Evolutionary conservation across 2,329 filamentous ascomycete genomes (phyloP).

Genomic region (Calcarisporium arbuscula): DNA sequence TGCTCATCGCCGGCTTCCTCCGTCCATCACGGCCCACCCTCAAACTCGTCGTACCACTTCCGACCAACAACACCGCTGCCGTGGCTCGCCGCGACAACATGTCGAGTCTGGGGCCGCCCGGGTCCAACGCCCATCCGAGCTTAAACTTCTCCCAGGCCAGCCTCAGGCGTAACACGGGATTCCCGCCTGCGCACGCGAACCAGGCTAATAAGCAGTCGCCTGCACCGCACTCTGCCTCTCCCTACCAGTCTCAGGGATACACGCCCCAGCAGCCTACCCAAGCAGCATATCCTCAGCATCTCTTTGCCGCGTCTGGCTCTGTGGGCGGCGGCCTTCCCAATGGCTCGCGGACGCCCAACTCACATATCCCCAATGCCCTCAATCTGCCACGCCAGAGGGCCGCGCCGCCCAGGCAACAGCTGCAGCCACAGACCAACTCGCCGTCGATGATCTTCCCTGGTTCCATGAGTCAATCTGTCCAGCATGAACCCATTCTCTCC

Average conservation of each 20-base stretch:
- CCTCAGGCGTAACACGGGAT: constrained; percentile 39
- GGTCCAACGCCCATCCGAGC: constrained; percentile 46
- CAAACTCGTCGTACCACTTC: too few species aligned
- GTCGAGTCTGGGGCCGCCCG: constrained; percentile 43
- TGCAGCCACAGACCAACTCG: constrained; percentile 32
- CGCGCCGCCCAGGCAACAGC: constrained; percentile 39
- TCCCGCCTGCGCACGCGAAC: constrained; percentile 40
- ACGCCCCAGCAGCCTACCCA: constrained; percentile 44
- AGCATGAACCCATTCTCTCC: constrained; percentile 36
- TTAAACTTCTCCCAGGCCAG: constrained; percentile 46
- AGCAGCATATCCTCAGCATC: constrained; percentile 43
- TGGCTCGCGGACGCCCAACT: constrained; percentile 37
- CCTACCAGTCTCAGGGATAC: constrained; percentile 50
- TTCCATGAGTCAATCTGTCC: constrained; percentile 34
- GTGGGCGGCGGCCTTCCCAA: constrained; percentile 42
- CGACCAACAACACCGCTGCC: too few species aligned
- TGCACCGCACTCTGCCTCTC: constrained; percentile 46
- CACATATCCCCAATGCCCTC: constrained; percentile 43
- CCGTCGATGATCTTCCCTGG: constrained; percentile 31
- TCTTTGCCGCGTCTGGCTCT: constrained; percentile 43
- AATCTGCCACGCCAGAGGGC: constrained; percentile 38
- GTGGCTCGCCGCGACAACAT: too few species aligned
- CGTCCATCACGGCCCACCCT: too few species aligned
- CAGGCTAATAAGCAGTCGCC: constrained; percentile 50
- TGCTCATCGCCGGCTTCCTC: too few species aligned